Conservation (phyloP, 805 yeast species). For the Sugiyamaella valdiviana region DNA sequence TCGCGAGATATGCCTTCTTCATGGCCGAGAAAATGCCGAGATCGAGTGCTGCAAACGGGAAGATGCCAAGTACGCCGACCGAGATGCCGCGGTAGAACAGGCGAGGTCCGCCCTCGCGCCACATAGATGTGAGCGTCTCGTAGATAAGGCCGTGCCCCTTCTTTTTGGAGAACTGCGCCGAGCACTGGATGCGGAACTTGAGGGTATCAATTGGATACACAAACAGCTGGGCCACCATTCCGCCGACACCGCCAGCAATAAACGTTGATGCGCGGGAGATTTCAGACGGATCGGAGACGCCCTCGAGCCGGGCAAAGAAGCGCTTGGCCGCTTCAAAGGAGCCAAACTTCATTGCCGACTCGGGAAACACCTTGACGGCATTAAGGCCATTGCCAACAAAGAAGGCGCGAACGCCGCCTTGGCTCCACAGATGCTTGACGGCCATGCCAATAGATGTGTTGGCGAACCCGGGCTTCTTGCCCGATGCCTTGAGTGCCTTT, state of each 20-base stretch:
- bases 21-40: slow-evolving; percentile 87
- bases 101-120: slow-evolving; percentile 66
- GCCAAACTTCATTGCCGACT: slow-evolving; percentile 95
- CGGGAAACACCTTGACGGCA: slow-evolving; percentile 91
- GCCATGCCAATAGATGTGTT: slow-evolving; percentile 45
- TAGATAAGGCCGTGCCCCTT: slow-evolving; percentile 57
- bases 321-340: slow-evolving; percentile 85
- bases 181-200: slow-evolving; percentile 90
- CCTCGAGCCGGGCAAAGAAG: slow-evolving; percentile 66
- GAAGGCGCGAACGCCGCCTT: slow-evolving; percentile 82
- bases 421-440: slow-evolving; percentile 69
- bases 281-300: slow-evolving; percentile 60
- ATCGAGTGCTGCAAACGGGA: slow-evolving; percentile 96
- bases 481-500: slow-evolving; percentile 23
- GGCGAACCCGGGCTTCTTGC: not conserved
- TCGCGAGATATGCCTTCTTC: slow-evolving; percentile 64
- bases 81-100: slow-evolving; percentile 81
- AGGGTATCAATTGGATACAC: slow-evolving; percentile 95
- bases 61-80: slow-evolving; percentile 92
- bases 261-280: slow-evolving; percentile 75
- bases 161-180: slow-evolving; percentile 58
- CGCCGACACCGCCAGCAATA: slow-evolving; percentile 93
- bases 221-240: slow-evolving; percentile 84
- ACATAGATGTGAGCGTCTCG: slow-evolving; percentile 72
- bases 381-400: slow-evolving; percentile 95